Percentiles rank a stretch among this genome's conserved stretches.
Evolutionary conservation across 2,329 filamentous ascomycete species (phyloP).

Genomic region (Penicillium sp.): DNA sequence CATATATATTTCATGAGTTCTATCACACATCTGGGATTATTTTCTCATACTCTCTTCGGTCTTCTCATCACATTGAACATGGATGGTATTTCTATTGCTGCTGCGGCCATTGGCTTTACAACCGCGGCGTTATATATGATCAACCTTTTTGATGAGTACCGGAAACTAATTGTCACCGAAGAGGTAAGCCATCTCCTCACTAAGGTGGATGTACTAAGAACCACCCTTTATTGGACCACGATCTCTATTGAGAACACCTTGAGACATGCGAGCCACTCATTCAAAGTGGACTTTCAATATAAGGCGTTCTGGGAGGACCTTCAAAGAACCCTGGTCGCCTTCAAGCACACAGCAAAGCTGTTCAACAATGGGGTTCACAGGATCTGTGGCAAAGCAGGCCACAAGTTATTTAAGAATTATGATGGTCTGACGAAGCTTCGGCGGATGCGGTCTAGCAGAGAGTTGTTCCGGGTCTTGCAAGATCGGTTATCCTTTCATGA

Average conservation of each 20-base stretch:
- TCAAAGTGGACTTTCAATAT: too few relatives aligned
- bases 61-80: neutral
- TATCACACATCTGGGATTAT: neutral
- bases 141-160: neutral
- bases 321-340: neutral
- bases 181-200: neutral
- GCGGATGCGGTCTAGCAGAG: fast-evolving
- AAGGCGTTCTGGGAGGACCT: neutral
- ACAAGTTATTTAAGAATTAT: neutral
- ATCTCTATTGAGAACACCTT: neutral
- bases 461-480: neutral
- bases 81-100: neutral
- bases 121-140: neutral
- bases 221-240: too few relatives aligned
- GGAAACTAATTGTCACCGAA: neutral
- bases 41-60: neutral
- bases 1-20: neutral
- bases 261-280: neutral
- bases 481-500: neutral
- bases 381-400: neutral
- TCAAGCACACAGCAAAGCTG: neutral
- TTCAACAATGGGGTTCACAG: neutral
- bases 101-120: fast-evolving
- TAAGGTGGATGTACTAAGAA: too few relatives aligned
- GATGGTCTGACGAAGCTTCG: fast-evolving